Evolutionary conservation across 345 rosid species (phyloP), one percentile per base, ranked within the genome.

Genomic region (Rhodamnia argentea): DNA sequence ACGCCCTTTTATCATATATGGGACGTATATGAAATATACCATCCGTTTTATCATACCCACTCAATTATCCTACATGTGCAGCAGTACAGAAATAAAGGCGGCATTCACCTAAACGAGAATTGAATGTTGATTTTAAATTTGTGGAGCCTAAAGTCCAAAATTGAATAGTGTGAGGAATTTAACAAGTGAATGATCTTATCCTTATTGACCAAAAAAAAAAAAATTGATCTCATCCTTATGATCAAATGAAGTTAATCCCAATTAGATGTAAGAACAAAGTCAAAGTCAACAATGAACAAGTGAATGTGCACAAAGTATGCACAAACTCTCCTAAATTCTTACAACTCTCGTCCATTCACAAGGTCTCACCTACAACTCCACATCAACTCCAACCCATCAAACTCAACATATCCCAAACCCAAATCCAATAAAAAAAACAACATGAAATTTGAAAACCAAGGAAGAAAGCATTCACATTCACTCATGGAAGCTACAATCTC

Each of bases 401-500:
- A 37, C 42, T 70, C 13, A 9, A 18, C 24, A 70, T 9, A 32
- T 23, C 76, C 76, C 29, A 29, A 29, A 37, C 76, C 78, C 78
- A 6, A 12, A 51, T 51, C 6, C 18, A 15, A 42, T 3, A 3
- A 42, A 6, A 5, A 42, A 6, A 42, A 27, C 6, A 7, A 62
- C 7, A 29, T 29, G 44, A 64, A 15, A 16, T 29, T 64, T 16
- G 23, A 64, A 15, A 70, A 10, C 23, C 1, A 70, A 70, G 24
- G 1, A 18, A 70, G 2, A 18, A 18, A 4, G 78, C 24, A 70
- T 37, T 22, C 2, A 82, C 84, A 54, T 57, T 52, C 62, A 54
- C 3, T 18, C 55, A 53, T 92, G 96, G 64, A 87, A 13, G 12
- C 92, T 86, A 88, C 98, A 95, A 82, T 90, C 94, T 37, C 84